Evolutionary conservation across 805 yeast genomes (phyloP).

Genomic region (Nakazawaea sp.): DNA sequence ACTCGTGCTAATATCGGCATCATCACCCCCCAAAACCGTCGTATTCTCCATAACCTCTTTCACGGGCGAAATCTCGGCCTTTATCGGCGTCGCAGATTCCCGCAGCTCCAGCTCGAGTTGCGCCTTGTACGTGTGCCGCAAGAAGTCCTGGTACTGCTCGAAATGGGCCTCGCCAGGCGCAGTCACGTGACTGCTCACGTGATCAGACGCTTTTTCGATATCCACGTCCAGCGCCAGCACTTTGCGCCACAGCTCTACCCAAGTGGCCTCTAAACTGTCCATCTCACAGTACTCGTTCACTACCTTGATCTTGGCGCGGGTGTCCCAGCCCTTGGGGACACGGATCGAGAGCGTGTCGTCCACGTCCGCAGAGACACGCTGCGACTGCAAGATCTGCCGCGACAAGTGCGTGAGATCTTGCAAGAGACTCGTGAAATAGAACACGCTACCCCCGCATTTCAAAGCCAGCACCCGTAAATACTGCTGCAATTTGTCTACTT

Average conservation of each 20-base stretch:
- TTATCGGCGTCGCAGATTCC: neutral
- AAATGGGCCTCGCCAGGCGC: neutral
- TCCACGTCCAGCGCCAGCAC: too few species aligned
- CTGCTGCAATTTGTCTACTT: slow-evolving; percentile 9
- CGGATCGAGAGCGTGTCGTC: slow-evolving; percentile 16
- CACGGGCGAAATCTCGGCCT: neutral
- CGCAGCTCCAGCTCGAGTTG: slow-evolving; percentile 11
- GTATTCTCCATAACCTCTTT: neutral
- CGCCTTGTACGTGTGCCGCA: slow-evolving; percentile 5
- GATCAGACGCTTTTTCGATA: too few species aligned
- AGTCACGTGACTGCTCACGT: too few species aligned
- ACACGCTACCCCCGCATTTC: slow-evolving; percentile 5
- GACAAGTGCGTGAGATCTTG: neutral
- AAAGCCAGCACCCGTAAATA: slow-evolving; percentile 4
- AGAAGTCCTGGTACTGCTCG: slow-evolving; percentile 12
- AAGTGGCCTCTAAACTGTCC: slow-evolving; percentile 20
- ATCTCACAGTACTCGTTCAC: slow-evolving; percentile 27
- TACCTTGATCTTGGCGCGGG: slow-evolving; percentile 40
- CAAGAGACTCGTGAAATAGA: neutral
- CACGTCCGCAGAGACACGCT: slow-evolving; percentile 3
- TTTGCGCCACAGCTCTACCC: slow-evolving; percentile 1
- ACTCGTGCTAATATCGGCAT: slow-evolving; percentile 13
- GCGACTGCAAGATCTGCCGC: neutral
- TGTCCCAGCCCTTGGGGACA: slow-evolving; percentile 46
- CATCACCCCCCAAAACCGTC: slow-evolving; percentile 9